A percentile compares a stretch with the other conserved stretches of the same genome.
Conservation (phyloP, 1,139 yeast species). For the Debaryomyces sp. region DNA sequence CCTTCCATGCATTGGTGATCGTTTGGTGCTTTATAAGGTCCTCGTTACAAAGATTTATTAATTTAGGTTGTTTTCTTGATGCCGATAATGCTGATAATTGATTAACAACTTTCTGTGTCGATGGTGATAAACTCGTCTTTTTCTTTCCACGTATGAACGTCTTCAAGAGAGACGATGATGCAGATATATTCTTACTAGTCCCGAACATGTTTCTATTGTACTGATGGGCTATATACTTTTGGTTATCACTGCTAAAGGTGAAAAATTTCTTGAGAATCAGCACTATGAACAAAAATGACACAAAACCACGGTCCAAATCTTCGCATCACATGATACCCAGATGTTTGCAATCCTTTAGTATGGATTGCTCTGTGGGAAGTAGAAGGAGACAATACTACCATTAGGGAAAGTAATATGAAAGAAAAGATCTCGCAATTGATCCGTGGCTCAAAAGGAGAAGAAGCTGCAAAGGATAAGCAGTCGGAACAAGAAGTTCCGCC, state of each 20-base stretch:
- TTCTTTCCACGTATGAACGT: slow-evolving; percentile 41
- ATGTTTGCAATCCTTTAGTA: background rate
- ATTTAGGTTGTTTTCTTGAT: slow-evolving; percentile 82
- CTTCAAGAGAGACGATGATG: background rate
- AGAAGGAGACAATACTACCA: background rate
- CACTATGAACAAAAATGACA: slow-evolving; percentile 1
- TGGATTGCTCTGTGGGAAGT: background rate
- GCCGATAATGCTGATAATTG: slow-evolving; percentile 88
- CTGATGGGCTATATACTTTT: background rate
- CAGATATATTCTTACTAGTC: slow-evolving; percentile 2
- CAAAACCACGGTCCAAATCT: background rate
- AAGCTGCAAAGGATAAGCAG: slow-evolving; percentile 7
- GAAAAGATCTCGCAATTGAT: slow-evolving; percentile 3
- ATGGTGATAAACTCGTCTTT: slow-evolving; percentile 48
- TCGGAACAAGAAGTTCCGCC: slow-evolving; percentile 12
- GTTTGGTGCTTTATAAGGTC: slow-evolving; percentile 85
- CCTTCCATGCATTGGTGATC: slow-evolving; percentile 82
- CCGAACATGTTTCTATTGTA: background rate
- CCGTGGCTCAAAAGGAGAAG: slow-evolving; percentile 4
- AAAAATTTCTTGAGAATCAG: slow-evolving; percentile 6
- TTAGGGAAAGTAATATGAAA: background rate
- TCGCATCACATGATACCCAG: background rate
- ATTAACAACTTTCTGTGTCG: slow-evolving; percentile 66
- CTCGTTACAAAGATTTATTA: slow-evolving; percentile 74
- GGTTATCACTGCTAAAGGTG: background rate